Base-by-base conservation (phyloP, 2,329 filamentous ascomycete genomes). In the Hypoxylon sp. region DNA sequence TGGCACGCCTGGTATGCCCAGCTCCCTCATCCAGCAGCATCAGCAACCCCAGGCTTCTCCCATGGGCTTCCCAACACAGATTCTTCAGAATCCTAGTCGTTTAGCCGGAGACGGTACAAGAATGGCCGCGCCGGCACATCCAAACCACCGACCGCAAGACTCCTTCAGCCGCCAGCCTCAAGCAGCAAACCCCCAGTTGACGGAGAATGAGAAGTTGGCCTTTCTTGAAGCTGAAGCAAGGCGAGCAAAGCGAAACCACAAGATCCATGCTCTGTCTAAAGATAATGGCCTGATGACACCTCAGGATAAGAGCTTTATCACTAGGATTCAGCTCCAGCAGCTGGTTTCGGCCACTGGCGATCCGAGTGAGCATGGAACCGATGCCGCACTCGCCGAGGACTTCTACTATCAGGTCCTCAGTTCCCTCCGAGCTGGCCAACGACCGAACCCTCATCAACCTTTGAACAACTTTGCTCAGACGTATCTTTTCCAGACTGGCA, bases 281-380 rank as follows among this genome's bases (percentile, higher is more conserved):
- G 92, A 96, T 69, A 99, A 99, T 70, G 95, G 95, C 20, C 78
- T 99, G 60, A 99, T 99, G 95, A 99, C 95, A 3, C 95, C 95
- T 0, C 94, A 98, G 72, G 95, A 99, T 77, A 99, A 99, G 82
- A 99, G 97, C 73, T 99, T 98, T 76, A 97, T 99, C 66, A 98
- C 95, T 4, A 88, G 95, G 15, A 99, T 99, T 64, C 95, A 99
- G 74, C 83, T 99, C 48, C 95, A 99, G 77, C 95, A 99, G 73
- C 84, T 99, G 29, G 91, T 99, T 50, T 88, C 94, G 9, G 93
- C 95, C 7, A 96, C 92, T 20, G 94, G 94, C 8, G 95, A 92
- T 69, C 84, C 92, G 3, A 88, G 88, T 49, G 92, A 96, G 61
- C 84, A 88, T 41, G 89, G 89, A 41, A 86, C 87, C 0, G 93